Conservation (phyloP, 2,329 filamentous ascomycete species). For the Calonectria pteridis region DNA sequence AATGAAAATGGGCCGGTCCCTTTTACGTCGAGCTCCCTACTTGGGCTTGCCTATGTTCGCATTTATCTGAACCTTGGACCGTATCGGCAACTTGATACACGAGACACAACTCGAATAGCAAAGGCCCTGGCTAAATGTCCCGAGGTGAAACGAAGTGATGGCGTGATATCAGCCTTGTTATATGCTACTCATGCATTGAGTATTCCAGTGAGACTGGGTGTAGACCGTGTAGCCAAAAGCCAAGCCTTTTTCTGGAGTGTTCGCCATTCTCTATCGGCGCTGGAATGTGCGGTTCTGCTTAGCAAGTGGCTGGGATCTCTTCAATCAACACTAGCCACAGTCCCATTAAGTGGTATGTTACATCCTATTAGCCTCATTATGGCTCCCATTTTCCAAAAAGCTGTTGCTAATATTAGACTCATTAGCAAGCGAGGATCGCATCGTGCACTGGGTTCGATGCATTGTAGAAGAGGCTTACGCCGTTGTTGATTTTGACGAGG, state of each 20-base stretch:
- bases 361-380: no score
- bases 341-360: conserved; percentile 45
- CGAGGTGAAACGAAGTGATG: conserved; percentile 60
- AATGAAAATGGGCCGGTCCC: conserved; percentile 56
- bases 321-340: conserved; percentile 28
- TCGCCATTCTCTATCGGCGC: conserved; percentile 65
- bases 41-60: conserved; percentile 60
- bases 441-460: conserved; percentile 60
- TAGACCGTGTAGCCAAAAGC: conserved; percentile 66
- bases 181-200: conserved; percentile 68
- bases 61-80: conserved; percentile 60
- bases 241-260: conserved; percentile 70
- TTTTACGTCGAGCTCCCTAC: conserved; percentile 59
- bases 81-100: conserved; percentile 56
- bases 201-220: conserved; percentile 66
- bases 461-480: conserved; percentile 59
- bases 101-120: conserved; percentile 56
- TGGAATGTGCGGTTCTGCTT: conserved; percentile 67
- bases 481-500: conserved; percentile 54
- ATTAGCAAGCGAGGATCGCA: conserved; percentile 58
- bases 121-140: conserved; percentile 53
- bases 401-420: neutral
- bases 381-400: neutral
- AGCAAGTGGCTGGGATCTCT: conserved; percentile 61
- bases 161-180: conserved; percentile 61